Conservation (phyloP, 345 rosid genomes). For the Citrus glauca region DNA sequence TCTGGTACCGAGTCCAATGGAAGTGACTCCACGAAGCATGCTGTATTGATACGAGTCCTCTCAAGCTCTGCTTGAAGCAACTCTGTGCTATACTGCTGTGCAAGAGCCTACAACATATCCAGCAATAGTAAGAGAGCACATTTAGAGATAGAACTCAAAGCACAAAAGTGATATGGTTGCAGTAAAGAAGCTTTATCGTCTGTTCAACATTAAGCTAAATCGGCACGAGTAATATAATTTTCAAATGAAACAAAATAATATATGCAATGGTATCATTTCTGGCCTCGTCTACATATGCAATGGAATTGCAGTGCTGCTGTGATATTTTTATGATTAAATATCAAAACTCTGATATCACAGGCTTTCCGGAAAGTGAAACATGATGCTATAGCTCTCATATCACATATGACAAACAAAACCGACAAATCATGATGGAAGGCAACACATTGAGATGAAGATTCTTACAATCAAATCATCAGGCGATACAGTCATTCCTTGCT, state of each 20-base stretch:
- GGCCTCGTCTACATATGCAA: not conserved
- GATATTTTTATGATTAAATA: no score
- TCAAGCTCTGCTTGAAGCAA: constrained; percentile 81
- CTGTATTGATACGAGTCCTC: constrained; percentile 87
- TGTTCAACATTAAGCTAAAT: no score
- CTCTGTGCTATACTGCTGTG: constrained; percentile 78
- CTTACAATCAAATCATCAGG: constrained; percentile 95
- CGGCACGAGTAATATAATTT: not conserved
- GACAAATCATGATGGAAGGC: not conserved
- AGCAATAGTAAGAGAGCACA: not conserved
- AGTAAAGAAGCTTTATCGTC: no score
- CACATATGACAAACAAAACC: not conserved
- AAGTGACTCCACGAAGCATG: constrained; percentile 76
- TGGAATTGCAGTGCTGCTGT: not conserved
- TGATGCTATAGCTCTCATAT: not conserved
- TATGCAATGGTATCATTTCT: not conserved
- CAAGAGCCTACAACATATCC: constrained; percentile 53
- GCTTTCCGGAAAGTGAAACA: not conserved
- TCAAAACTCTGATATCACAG: not conserved
- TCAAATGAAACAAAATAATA: not conserved
- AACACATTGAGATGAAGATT: not conserved
- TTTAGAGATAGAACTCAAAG: not conserved
- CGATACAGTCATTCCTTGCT: constrained; percentile 63
- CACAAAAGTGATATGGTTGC: no score
- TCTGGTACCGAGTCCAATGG: constrained; percentile 61